Conservation (phyloP, 331 rosid species). For the Spiraea crenata region DNA sequence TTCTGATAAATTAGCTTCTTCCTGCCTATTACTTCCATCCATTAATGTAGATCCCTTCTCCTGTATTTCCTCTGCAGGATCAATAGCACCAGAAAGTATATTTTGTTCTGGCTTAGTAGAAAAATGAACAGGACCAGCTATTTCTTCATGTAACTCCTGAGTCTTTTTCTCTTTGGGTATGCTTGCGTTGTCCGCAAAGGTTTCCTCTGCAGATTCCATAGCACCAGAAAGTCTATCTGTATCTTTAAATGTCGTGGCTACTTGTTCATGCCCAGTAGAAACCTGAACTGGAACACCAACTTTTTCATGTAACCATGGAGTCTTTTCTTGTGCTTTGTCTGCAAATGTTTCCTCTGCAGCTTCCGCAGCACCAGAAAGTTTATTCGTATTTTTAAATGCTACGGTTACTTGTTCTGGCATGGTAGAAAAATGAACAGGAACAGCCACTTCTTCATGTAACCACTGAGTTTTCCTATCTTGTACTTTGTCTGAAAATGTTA, state of each 20-base stretch:
- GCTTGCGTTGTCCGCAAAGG: constrained; percentile 1
- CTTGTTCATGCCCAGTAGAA: no score
- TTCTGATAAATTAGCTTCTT: constrained; percentile 38
- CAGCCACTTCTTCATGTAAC: constrained; percentile 35
- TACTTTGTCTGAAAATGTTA: background rate
- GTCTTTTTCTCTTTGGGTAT: constrained; percentile 37
- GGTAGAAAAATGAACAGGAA: background rate
- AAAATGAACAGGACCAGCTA: background rate
- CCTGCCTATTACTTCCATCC: constrained; percentile 32
- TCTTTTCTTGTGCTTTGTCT: constrained; percentile 36
- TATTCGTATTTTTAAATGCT: constrained; percentile 26
- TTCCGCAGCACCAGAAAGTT: background rate
- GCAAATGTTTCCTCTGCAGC: constrained; percentile 5
- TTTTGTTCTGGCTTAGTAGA: no score
- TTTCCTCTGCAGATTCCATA: constrained; percentile 35
- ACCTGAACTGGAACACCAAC: background rate
- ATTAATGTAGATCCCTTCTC: constrained; percentile 31
- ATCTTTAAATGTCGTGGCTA: no score
- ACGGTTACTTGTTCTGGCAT: constrained; percentile 17
- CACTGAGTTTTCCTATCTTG: constrained; percentile 39
- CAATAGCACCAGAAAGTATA: constrained; percentile 13
- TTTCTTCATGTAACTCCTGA: constrained; percentile 35
- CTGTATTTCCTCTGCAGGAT: constrained; percentile 32
- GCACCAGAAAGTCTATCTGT: background rate
- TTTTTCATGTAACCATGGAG: constrained; percentile 31